Percentiles rank a stretch among this genome's conserved stretches.
Conservation (phyloP, 2,329 filamentous ascomycete genomes). For the Aspergillus tubingensis region DNA sequence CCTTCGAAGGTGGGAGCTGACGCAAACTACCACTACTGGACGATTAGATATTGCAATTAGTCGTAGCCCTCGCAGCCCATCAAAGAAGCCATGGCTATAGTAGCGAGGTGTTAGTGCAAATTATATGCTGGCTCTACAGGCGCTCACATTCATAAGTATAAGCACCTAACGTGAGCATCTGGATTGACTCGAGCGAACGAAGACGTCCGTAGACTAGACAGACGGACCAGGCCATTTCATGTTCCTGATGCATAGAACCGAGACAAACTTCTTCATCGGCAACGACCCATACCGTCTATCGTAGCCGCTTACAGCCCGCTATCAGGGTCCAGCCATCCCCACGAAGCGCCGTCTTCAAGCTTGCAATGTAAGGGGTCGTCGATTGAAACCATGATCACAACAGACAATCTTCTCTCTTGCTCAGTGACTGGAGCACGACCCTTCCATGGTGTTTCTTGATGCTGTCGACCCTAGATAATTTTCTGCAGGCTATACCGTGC, state of each 20-base stretch:
- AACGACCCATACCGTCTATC: not conserved
- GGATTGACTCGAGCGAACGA: too few species aligned
- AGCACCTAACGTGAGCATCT: too few species aligned
- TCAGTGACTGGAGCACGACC: not conserved
- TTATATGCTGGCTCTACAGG: too few species aligned
- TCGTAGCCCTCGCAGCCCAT: too few species aligned
- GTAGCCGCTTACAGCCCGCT: not conserved
- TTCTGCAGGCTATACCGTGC: slow-evolving; percentile 14
- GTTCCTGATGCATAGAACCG: too few species aligned
- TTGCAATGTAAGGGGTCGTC: not conserved
- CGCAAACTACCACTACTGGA: too few species aligned
- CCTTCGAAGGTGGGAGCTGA: too few species aligned
- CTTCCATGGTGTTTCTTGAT: not conserved
- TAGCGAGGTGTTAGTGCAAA: too few species aligned
- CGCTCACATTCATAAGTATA: too few species aligned
- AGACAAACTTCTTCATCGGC: not conserved
- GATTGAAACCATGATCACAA: not conserved
- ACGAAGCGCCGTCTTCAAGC: slow-evolving; percentile 1
- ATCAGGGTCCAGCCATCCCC: not conserved
- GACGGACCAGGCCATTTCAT: not conserved
- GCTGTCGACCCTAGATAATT: slow-evolving; percentile 4
- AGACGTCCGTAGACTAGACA: not conserved
- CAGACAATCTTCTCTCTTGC: not conserved
- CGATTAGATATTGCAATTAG: too few species aligned
- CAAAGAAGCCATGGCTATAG: too few species aligned